Base-by-base conservation (phyloP, 1,139 yeast genomes). In the Tardiomyces blankii region DNA sequence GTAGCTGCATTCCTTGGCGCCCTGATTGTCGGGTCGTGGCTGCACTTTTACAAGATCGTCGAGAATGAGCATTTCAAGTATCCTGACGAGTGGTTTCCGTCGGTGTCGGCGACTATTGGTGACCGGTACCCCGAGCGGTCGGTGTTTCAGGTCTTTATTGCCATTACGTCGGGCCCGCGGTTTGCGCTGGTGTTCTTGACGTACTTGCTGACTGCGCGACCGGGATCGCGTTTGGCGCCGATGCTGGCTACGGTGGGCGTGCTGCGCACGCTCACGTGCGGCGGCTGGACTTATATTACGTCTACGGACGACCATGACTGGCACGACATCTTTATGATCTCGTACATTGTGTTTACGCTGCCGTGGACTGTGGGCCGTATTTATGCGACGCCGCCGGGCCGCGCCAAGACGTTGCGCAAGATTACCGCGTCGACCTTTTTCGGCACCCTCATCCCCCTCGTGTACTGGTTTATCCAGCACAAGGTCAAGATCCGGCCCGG, bases 41-140 rank as follows among this genome's bases (percentile, higher is more conserved):
- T 55, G 41, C 58, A 55, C 40, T 54, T 44, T 4, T 69, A 82
- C 51, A 89, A 91, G 62, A 91, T 91, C 59, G 96, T 91, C 12
- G 72, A 80, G 57, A 91, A 91, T 62, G 82, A 91, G 41, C 77
- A 78, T 51, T 89, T 72, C 60, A 94, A 95, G 0, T 91, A 86
- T 60, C 98, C 98, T 1, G 93, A 88, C 49, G 98, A 91, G 65
- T 91, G 98, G 98, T 89, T 91, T 60, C 98, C 98, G 1, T 82
- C 94, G 57, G 98, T 91, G 2, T 83, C 95, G 30, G 97, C 98
- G 1, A 78, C 98, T 1, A 91, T 91, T 61, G 98, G 98, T 43
- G 98, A 91, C 61, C 66, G 96, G 53, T 91, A 88, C 60, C 98
- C 98, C 0, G 98, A 91, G 65, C 73, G 98, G 54, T 85, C 96